Evolutionary conservation across 768 basidiomycete species (phyloP).

Genomic region (Suillus hirtellus): DNA sequence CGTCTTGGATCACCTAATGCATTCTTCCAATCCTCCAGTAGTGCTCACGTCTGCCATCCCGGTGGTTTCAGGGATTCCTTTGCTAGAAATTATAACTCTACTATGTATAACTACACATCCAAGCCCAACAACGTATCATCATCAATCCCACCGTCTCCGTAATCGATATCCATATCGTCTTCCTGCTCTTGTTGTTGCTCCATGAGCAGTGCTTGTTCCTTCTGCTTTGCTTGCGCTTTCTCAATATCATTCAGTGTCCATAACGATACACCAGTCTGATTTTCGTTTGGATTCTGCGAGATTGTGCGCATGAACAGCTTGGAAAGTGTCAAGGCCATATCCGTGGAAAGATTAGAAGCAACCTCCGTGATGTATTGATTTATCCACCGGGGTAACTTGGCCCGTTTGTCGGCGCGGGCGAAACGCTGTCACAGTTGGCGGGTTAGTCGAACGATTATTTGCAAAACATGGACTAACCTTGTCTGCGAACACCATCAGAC

Average conservation of each 20-base stretch:
- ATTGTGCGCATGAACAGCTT: conserved; percentile 99
- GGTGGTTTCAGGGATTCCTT: not conserved
- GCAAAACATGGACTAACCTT: conserved; percentile 57
- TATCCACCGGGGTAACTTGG: conserved; percentile 97
- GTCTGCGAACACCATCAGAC: conserved; percentile 98
- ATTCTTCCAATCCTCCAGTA: not conserved
- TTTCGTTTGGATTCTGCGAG: conserved; percentile 96
- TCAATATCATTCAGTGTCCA: conserved; percentile 95
- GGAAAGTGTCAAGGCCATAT: conserved; percentile 93
- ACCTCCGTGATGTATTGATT: conserved; percentile 99
- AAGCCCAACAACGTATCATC: conserved; percentile 63
- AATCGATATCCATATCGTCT: conserved; percentile 51
- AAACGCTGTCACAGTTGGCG: conserved; percentile 62
- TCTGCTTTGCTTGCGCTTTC: conserved; percentile 81
- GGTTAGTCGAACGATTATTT: not conserved
- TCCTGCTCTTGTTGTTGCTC: conserved; percentile 39
- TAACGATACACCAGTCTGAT: conserved; percentile 89
- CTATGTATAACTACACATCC: conserved; percentile 35
- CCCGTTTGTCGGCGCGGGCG: conserved; percentile 88
- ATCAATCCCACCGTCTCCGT: conserved; percentile 64
- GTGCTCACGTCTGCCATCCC: not conserved
- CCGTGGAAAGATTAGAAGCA: conserved; percentile 94
- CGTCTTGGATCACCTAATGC: conserved; percentile 7
- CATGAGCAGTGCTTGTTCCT: conserved; percentile 55
- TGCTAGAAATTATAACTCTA: not conserved